Conservation (phyloP, 345 rosid genomes). For the Eucalyptus decipiens region DNA sequence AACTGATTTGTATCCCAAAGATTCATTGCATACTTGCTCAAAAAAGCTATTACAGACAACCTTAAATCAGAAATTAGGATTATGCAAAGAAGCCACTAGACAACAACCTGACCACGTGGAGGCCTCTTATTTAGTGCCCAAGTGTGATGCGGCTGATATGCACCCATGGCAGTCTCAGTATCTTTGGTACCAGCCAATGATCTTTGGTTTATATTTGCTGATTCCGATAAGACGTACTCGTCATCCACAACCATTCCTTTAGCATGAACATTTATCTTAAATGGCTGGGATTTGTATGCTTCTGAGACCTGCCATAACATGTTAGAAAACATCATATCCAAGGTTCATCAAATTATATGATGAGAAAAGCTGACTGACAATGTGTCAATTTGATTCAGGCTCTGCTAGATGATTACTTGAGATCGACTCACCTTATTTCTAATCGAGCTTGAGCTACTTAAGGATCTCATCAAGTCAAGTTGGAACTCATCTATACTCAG, state of each 20-base stretch:
- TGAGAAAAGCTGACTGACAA: too few relatives aligned
- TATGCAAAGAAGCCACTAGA: neutral
- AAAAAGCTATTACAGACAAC: neutral
- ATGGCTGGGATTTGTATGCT: constrained; percentile 31
- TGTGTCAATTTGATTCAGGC: too few relatives aligned
- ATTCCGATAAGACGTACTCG: constrained; percentile 74
- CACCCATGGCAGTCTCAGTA: constrained; percentile 93
- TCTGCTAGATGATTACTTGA: too few relatives aligned
- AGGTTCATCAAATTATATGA: neutral
- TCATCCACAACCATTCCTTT: constrained; percentile 94
- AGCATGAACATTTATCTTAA: constrained; percentile 89
- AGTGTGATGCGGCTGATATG: constrained; percentile 77
- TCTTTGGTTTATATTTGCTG: constrained; percentile 93
- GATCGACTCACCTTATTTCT: too few relatives aligned
- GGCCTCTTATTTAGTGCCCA: constrained; percentile 49
- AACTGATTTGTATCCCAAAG: neutral
- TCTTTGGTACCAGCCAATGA: constrained; percentile 89
- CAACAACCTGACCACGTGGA: constrained; percentile 75
- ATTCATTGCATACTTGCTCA: neutral
- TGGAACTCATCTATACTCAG: neutral
- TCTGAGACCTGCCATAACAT: constrained; percentile 31
- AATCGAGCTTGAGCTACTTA: neutral
- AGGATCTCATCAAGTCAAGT: neutral
- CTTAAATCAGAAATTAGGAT: neutral
- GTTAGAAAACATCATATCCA: neutral